A percentile compares a stretch with the other conserved stretches of the same genome.
Evolutionary conservation across 805 yeast genomes (phyloP).

Genomic region (Hyphopichia homilentoma): DNA sequence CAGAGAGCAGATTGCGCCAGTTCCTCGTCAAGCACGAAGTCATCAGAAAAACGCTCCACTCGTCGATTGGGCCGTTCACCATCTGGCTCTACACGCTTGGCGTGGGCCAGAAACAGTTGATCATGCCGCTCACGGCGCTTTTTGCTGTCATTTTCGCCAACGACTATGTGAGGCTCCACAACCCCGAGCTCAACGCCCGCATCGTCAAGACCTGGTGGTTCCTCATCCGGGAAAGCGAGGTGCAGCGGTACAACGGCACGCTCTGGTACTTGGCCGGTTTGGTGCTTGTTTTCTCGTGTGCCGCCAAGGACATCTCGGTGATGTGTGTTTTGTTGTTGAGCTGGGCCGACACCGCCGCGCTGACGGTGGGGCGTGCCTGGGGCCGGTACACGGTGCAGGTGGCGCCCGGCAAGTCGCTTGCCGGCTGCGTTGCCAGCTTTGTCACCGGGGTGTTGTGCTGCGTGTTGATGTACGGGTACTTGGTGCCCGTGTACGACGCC

Average conservation of each 20-base stretch:
- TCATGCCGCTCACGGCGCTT: conserved; percentile 53
- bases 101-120: conserved; percentile 51
- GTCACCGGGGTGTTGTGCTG: conserved; percentile 65
- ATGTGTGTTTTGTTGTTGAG: conserved; percentile 77
- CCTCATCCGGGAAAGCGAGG: conserved; percentile 81
- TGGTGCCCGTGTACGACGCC: conserved; percentile 55
- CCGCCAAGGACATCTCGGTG: conserved; percentile 77
- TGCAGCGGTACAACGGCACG: conserved; percentile 72
- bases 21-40: conserved; percentile 79
- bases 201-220: conserved; percentile 73
- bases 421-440: conserved; percentile 89
- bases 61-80: conserved; percentile 82
- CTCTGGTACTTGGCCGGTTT: conserved; percentile 84
- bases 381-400: conserved; percentile 83
- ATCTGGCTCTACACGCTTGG: conserved; percentile 68
- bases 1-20: conserved; percentile 6
- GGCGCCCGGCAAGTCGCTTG: conserved; percentile 72
- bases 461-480: conserved; percentile 64
- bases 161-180: conserved; percentile 66
- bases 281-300: conserved; percentile 60
- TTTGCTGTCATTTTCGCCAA: conserved; percentile 54
- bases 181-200: conserved; percentile 56
- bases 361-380: conserved; percentile 82
- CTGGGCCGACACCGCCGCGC: conserved; percentile 98
- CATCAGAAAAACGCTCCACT: conserved; percentile 84